phyloP scores from a whole-genome alignment of 2,329 filamentous ascomycete species.

The Xylaria multiplex region DNA sequence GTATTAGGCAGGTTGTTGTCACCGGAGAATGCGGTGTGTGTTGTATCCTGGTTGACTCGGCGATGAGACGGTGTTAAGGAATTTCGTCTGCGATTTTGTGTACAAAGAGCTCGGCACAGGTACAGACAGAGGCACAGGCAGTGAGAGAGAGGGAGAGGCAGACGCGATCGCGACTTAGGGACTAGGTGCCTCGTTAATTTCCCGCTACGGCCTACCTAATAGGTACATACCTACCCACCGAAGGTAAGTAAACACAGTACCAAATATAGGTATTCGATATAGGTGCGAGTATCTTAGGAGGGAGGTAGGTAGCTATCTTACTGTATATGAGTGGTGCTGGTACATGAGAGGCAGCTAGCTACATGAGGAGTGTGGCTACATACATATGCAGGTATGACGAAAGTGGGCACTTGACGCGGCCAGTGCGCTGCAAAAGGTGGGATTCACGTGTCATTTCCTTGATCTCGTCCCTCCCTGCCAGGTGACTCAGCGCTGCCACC shows the following conservation, averaged over 20 bases:
- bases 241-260: conserved; percentile 10
- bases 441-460: conserved; percentile 32
- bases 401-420: conserved; percentile 3
- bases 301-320: too few species aligned
- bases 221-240: conserved; percentile 3
- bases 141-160: neutral
- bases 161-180: conserved; percentile 41
- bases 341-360: too few species aligned
- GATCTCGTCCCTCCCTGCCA: neutral
- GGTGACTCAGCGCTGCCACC: neutral
- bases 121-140: too few species aligned
- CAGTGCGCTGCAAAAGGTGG: conserved; percentile 7
- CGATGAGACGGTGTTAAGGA: conserved; percentile 28
- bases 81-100: conserved; percentile 34
- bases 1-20: neutral
- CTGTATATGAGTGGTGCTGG: too few species aligned
- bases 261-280: neutral
- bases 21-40: conserved; percentile 12
- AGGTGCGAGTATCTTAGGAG: too few species aligned
- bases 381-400: conserved; percentile 7
- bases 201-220: conserved; percentile 9
- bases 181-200: conserved; percentile 27
- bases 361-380: neutral
- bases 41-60: conserved; percentile 28
- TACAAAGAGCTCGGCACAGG: conserved; percentile 28